Conservation (phyloP, 2,329 filamentous ascomycete species). For the Penicillium brasilianum region DNA sequence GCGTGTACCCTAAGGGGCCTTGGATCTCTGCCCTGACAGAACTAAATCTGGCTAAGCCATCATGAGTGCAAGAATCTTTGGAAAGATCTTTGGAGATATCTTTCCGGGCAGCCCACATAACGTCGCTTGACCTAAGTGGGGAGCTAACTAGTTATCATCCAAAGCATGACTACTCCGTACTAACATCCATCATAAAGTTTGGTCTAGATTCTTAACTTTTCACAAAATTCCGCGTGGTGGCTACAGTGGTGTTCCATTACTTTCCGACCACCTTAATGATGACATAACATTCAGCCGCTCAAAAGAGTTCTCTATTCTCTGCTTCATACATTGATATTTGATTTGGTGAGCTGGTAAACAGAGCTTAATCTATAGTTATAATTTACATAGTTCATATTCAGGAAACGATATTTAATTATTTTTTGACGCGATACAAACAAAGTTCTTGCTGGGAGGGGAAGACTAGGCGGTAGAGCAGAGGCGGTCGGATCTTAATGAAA, state of each 20-base stretch:
- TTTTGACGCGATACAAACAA: not conserved
- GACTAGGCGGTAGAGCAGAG: not conserved
- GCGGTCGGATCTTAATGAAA: not conserved
- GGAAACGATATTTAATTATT: not conserved
- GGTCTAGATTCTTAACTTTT: too few species aligned
- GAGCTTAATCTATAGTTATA: not conserved
- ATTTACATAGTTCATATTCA: not conserved
- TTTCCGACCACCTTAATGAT: not conserved
- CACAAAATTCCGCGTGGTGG: too few species aligned
- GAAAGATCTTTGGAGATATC: too few species aligned
- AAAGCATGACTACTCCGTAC: too few species aligned
- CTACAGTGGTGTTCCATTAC: not conserved
- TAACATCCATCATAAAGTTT: too few species aligned
- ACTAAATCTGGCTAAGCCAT: too few species aligned
- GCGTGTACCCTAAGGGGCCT: too few species aligned
- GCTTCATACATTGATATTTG: not conserved
- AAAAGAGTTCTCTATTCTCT: not conserved
- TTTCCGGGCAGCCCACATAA: too few species aligned
- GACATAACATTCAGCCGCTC: not conserved
- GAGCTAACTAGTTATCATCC: too few species aligned
- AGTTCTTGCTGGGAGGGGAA: not conserved
- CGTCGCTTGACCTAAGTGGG: too few species aligned
- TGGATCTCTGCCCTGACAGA: too few species aligned
- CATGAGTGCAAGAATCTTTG: too few species aligned
- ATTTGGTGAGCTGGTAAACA: not conserved